Evolutionary conservation across 768 basidiomycete species (phyloP).

Genomic region (Kwoniella dejecticola): DNA sequence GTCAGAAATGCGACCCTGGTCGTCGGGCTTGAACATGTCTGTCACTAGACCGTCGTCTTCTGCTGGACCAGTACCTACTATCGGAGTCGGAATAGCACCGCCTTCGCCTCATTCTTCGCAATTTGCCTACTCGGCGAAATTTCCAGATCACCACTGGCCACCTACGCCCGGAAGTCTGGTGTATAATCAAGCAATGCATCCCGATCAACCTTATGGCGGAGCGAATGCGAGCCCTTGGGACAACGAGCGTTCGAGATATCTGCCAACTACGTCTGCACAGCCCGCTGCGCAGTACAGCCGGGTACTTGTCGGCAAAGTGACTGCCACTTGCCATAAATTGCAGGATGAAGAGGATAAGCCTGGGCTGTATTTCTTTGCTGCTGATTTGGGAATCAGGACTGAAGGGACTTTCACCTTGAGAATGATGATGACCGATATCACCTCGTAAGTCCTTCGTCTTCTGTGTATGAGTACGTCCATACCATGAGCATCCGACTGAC

Average conservation of each 20-base stretch:
- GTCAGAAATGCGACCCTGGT: constrained; percentile 20
- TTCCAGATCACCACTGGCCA: constrained; percentile 7
- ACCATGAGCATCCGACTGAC: background rate
- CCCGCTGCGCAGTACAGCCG: constrained; percentile 65
- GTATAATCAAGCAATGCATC: background rate
- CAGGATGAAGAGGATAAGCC: constrained; percentile 79
- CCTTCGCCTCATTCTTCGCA: constrained; percentile 10
- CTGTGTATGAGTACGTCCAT: too few relatives aligned
- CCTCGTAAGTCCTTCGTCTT: constrained; percentile 67
- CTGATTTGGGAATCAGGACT: constrained; percentile 88
- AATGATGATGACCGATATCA: constrained; percentile 84
- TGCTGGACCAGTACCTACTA: constrained; percentile 1
- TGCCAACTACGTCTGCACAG: constrained; percentile 3
- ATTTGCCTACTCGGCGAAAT: constrained; percentile 6
- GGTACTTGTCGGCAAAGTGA: constrained; percentile 85
- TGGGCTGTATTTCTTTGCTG: constrained; percentile 93
- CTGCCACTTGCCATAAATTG: constrained; percentile 80
- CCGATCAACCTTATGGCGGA: background rate
- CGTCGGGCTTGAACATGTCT: constrained; percentile 4
- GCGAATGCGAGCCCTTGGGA: background rate
- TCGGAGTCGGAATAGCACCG: background rate
- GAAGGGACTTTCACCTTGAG: constrained; percentile 88
- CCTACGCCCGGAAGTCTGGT: constrained; percentile 12
- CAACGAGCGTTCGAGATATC: background rate
- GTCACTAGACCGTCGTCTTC: constrained; percentile 11